Evolutionary conservation across 306 rosid species (phyloP), one percentile per base, ranked within the genome.

Genomic region (Begonia masoniana): DNA sequence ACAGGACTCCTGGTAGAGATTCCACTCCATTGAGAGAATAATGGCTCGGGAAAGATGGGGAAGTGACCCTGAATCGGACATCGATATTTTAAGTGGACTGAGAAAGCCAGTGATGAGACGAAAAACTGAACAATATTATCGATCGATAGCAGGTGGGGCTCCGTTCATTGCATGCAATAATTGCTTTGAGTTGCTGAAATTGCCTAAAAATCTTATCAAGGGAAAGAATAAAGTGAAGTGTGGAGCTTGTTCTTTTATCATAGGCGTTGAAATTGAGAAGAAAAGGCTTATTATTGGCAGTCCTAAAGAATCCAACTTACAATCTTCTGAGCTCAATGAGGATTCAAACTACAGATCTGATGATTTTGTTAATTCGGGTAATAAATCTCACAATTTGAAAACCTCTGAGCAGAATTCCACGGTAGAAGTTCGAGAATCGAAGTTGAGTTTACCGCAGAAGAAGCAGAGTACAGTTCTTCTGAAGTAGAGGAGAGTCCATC

Each of bases 211-310:
- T 43, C 56, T 73, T 61, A 48, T 31, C 45, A 66, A 19, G 54
- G 26, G 13, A 14, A 50, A 43, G 43, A 58, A 24, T 23, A 55
- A 62, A 61, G 71, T 77, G 21, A 75, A 53, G 35, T 77, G 82
- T 69, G 82, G 82, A 55, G 63, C 71, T 54, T 77, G 82, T 66
- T 73, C 78, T 14, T 63, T 70, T 53, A 64, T 73, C 57, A 57
- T 73, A 21, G 31, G 51, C 1, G 17, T 77, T 59, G 49, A 60
- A 60, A 52, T 73, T 12, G 64, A 66, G 56, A 69, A 73, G 31
- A 69, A 51, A 65, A 73, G 62, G 71, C 79, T 77, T 47, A 45
- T 60, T 45, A 17, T 62, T 52, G 45, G 61, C 23, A 53, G 48
- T 64, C 58, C 64, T 13, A n/a, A 50, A 36, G 81, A 68, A 43